Evolutionary conservation across 306 rosid genomes (phyloP), one percentile per base, ranked within the genome.

Genomic region (Cotoneaster glaucophyllus): DNA sequence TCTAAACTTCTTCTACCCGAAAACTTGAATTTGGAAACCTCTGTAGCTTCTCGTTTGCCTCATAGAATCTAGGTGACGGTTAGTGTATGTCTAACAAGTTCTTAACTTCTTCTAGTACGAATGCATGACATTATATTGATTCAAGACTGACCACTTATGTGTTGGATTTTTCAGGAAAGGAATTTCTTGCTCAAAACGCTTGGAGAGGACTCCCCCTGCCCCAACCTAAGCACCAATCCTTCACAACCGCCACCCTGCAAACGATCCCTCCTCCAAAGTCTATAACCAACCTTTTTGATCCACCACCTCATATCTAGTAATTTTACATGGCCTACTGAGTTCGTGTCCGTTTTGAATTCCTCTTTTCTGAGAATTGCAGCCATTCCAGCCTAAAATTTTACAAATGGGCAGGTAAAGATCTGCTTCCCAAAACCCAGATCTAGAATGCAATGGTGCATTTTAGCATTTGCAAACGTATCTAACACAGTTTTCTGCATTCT

Each of bases 151-250:
- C 79, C 71, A 39, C 45, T 77, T 61, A 64, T 74, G 79, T 80
- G 73, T 54, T 26, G 39, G 52, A 52, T 48, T 70, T 87, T 87
- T 74, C 96, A 96, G 99, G 99, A 96, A 82, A 89, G 98, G 93
- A 90, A 77, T 85, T 96, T 96, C 82, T 92, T 96, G 75, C 91
- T 92, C 86, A 96, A 89, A 87, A 90, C 99, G 75, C 93, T 96
- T 50, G 99, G 99, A 84, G 83, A 86, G 89, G 99, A 89, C 70
- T 90, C 96, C 64, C 90, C 99, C 71, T 88, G 88, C 73, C 86
- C 83, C 41, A 80, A 83, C 67, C 88, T 83, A 73, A 75, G 77
- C 65, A 79, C 81, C 71, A 88, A 89, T 69, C 79, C 84, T 74
- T 88, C 90, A 65, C 97, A 88, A 71, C 92, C 97, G 21, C 99